Base-by-base conservation (phyloP, 805 yeast genomes). In the Nakazawaea ernobii region DNA sequence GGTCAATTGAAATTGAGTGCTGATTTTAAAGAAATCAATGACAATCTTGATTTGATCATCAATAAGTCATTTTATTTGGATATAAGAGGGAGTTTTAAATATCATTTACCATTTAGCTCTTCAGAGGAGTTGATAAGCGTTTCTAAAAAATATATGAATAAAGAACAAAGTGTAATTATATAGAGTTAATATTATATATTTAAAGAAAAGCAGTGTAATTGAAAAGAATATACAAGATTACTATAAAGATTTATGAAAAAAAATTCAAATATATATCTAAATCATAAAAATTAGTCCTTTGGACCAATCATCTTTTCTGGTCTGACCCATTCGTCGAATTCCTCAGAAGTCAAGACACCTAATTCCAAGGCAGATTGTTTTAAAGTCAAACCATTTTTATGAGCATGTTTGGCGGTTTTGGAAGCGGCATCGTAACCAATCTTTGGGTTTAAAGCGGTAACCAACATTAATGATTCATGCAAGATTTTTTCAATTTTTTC, bases 241-340 rank as follows among this genome's bases (percentile, higher is more conserved):
- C 26, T 3, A 20, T 8, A 20, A 36, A 17, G 5, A 20, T 20
- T 24, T 32, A 30, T 32, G 15, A 10, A 5, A 32, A 24, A 30
- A 5, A 24, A 3, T 1, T 27, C n/a, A 32, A 26, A 17, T 17
- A 42, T n/a, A 32, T 8, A 32, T 9, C 28, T 26, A 17, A 39
- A 33, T 17, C 14, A 26, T 13, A 24, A 24, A n/a, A 7, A 15
- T 39, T 43, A 48, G 43, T 48, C 50, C 35, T 85, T 84, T 62
- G 99, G 98, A 53, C 97, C 96, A 71, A 94, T 83, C 99, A 94
- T 94, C 64, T 86, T 79, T 75, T 94, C 98, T 55, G 99, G 99
- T 68, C 87, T 82, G 58, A 94, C 99, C 95, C 96, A 92, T 70
- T 89, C 77, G 67, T 91, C 95, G 59, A 94, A 94, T 73, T 94